Percentiles rank a stretch among this genome's conserved stretches.
These are phyloP conservation scores for Tolypocladium ophioglossoides DNA, from an alignment of 2,329 filamentous ascomycete species.

Conservation along the genomic window DNA sequence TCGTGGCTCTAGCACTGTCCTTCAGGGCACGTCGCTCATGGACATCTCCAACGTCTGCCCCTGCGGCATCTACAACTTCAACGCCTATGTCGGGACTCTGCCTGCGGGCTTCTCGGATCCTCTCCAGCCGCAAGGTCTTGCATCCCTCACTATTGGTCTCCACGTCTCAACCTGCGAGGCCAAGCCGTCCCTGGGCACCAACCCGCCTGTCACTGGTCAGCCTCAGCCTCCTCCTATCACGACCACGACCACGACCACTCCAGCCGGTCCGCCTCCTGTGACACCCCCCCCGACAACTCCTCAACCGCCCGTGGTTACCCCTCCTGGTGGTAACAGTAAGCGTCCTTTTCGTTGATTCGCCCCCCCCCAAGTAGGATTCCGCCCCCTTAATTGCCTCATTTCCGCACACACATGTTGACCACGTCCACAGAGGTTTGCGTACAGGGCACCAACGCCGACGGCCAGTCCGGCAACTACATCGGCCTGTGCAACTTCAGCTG, in stretches of 20 bases:
- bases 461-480: slow-evolving; percentile 18
- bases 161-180: slow-evolving; percentile 9
- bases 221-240: not conserved
- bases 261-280: slow-evolving; percentile 7
- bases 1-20: slow-evolving; percentile 26
- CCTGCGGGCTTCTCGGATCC: slow-evolving; percentile 18
- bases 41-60: slow-evolving; percentile 36
- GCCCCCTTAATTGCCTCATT: too few relatives aligned
- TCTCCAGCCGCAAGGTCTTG: slow-evolving; percentile 2
- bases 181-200: slow-evolving; percentile 19
- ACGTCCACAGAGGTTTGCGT: slow-evolving; percentile 10
- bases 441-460: slow-evolving; percentile 17
- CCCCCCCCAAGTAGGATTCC: too few relatives aligned
- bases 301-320: slow-evolving; percentile 12
- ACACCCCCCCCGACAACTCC: slow-evolving; percentile 26
- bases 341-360: too few relatives aligned
- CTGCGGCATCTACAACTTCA: slow-evolving; percentile 47
- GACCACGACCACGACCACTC: slow-evolving; percentile 4
- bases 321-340: not conserved
- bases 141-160: slow-evolving; percentile 3
- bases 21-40: slow-evolving; percentile 37
- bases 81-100: slow-evolving; percentile 40
- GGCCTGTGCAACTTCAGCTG: slow-evolving; percentile 25
- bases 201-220: slow-evolving; percentile 3
- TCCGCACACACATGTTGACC: not conserved